Base-by-base conservation (phyloP, 352 stramenopile species). In the Phytophthora pisi region DNA sequence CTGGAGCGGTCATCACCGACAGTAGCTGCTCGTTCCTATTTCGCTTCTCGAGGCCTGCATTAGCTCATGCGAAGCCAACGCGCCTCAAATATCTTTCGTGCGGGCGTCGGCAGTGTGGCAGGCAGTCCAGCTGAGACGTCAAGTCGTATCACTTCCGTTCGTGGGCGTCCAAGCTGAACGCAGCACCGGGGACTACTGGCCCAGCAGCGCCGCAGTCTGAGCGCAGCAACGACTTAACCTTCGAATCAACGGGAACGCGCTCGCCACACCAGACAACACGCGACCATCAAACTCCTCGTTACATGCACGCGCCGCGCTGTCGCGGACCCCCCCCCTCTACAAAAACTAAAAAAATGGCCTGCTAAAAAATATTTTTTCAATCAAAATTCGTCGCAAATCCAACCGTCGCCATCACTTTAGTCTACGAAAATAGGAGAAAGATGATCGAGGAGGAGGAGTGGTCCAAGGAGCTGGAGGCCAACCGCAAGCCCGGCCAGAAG, bases 391-490 rank as follows among this genome's bases (percentile, higher is more conserved):
- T 46, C 38, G 5, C 38, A 46, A 46, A 46, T 46, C 38, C 38
- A 45, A 16, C 38, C 38, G 38, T 46, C 15, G 38, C 38, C 38
- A 18, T 46, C 38, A 46, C 38, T 46, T 20, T 46, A 20, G 13
- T 46, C 16, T n/a, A 46, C 3, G 15, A 15, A 46, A 4, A 46
- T 20, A 46, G 38, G 6, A 46, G 16, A 34, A 13, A 68, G n/a
- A 91, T 91, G 85, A 90, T 89, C 55, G 85, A 92, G 47, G 88
- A 93, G 45, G 88, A 96, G 43, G 88, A 96, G 45, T 96, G 88
- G 88, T 94, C 88, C 5, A 96, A 96, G 72, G 88, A 96, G 79
- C 88, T 88, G 64, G 88, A 96, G 68, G 88, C 84, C 45, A 96
- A 96, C 78, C 86, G 88, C 50, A 96, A 96, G 74, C 88, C 88